Evolutionary conservation across 2,329 filamentous ascomycete species (phyloP).

Genomic region (Phyllosticta citriasiana): DNA sequence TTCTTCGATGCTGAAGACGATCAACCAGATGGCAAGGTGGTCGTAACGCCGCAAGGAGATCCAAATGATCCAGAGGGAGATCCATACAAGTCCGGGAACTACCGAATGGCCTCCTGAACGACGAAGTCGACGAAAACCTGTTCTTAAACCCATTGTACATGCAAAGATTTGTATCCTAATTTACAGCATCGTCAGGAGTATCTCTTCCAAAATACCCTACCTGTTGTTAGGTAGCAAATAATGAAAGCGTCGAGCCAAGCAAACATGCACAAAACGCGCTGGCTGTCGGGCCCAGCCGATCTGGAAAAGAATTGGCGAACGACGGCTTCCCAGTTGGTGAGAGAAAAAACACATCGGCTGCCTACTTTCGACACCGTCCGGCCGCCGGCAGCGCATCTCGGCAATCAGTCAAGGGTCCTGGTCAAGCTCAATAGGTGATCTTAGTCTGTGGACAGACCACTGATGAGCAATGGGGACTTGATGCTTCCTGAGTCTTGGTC

Average conservation of each 20-base stretch:
- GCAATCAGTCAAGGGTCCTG: not conserved
- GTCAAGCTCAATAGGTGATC: too few relatives aligned
- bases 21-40: not conserved
- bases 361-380: not conserved
- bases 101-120: not conserved
- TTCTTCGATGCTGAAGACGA: constrained; percentile 1
- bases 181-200: not conserved
- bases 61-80: too few relatives aligned
- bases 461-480: too few relatives aligned
- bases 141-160: not conserved
- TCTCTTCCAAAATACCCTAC: not conserved
- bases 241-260: not conserved
- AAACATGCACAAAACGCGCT: too few relatives aligned
- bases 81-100: not conserved
- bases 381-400: not conserved
- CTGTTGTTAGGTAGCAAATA: not conserved
- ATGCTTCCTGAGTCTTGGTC: too few relatives aligned
- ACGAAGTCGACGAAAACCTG: not conserved
- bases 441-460: too few relatives aligned
- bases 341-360: not conserved
- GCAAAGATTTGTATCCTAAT: not conserved
- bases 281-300: not conserved
- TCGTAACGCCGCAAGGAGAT: not conserved
- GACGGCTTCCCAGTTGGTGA: too few relatives aligned
- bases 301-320: too few relatives aligned